Evolutionary conservation across 2,329 filamentous ascomycete genomes (phyloP).

Genomic region (Cordyceps javanica): DNA sequence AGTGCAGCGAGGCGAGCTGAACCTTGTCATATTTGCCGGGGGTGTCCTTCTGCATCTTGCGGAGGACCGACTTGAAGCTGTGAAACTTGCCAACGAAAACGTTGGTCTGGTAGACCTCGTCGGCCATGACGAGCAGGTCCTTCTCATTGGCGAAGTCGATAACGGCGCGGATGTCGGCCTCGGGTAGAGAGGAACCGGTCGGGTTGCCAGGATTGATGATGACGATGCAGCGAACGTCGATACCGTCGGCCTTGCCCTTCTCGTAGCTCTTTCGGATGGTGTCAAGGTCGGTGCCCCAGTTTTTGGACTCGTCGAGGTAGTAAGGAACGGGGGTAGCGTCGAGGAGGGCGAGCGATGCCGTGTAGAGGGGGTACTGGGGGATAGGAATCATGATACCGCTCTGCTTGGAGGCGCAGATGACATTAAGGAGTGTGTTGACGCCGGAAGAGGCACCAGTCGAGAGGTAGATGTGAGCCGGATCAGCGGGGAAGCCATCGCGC

Average conservation of each 20-base stretch:
- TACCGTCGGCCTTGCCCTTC: conserved; percentile 68
- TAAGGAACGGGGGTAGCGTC: conserved; percentile 88
- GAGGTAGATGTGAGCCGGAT: conserved; percentile 79
- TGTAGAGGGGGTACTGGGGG: conserved; percentile 97
- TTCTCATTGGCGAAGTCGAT: conserved; percentile 80
- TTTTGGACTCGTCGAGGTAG: conserved; percentile 77
- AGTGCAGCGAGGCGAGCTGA: conserved; percentile 89
- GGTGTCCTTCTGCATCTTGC: conserved; percentile 68
- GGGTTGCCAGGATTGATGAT: conserved; percentile 99
- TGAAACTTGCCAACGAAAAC: conserved; percentile 92
- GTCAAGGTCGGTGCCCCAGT: conserved; percentile 84
- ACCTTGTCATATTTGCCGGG: conserved; percentile 75
- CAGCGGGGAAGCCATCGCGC: conserved; percentile 82
- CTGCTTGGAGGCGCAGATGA: conserved; percentile 72
- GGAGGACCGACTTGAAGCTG: conserved; percentile 87
- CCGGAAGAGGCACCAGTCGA: conserved; percentile 88
- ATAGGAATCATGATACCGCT: conserved; percentile 90
- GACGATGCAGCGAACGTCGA: conserved; percentile 86
- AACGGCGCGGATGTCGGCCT: conserved; percentile 75
- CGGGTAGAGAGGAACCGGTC: conserved; percentile 78
- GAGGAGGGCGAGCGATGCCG: conserved; percentile 79
- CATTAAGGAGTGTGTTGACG: conserved; percentile 86
- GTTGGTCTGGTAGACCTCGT: conserved; percentile 99
- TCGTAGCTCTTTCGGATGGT: conserved; percentile 68
- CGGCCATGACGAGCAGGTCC: conserved; percentile 82